These are phyloP conservation scores for Casaregolazyma suthepensis DNA, from an alignment of 1,139 yeast species.

Conservation along the genomic window DNA sequence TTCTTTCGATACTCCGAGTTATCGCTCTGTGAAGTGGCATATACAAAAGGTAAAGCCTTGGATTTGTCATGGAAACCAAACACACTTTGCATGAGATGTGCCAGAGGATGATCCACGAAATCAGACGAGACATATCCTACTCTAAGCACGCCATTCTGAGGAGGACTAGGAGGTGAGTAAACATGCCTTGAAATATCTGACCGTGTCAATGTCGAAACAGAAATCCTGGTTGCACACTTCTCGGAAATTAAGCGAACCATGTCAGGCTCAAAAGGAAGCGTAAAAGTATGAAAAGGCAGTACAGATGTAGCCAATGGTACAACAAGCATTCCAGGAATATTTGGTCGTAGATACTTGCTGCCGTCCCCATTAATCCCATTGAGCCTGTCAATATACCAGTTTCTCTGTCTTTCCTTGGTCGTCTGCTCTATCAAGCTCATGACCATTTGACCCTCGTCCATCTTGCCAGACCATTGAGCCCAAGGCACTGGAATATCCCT, in stretches of 20 bases:
- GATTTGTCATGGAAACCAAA: slow-evolving; percentile 29
- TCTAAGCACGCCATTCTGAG: slow-evolving; percentile 21
- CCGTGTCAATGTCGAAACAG: slow-evolving; percentile 24
- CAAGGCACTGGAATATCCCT: slow-evolving; percentile 17
- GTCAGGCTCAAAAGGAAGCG: slow-evolving; percentile 26
- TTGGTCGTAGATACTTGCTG: slow-evolving; percentile 23
- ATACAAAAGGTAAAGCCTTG: slow-evolving; percentile 27
- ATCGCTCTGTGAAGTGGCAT: slow-evolving; percentile 30
- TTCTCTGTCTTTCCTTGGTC: slow-evolving; percentile 25
- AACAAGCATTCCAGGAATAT: slow-evolving; percentile 27
- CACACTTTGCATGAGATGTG: slow-evolving; percentile 34
- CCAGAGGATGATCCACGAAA: slow-evolving; percentile 32
- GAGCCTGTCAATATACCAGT: slow-evolving; percentile 28
- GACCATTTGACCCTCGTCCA: slow-evolving; percentile 28
- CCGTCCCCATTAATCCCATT: slow-evolving; percentile 12
- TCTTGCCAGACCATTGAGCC: slow-evolving; percentile 14
- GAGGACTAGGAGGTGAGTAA: slow-evolving; percentile 31
- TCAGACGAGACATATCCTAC: slow-evolving; percentile 35
- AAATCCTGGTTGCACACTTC: slow-evolving; percentile 28
- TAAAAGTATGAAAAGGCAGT: slow-evolving; percentile 33
- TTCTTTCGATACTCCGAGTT: slow-evolving; percentile 27
- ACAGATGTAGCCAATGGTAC: slow-evolving; percentile 30
- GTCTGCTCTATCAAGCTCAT: slow-evolving; percentile 26
- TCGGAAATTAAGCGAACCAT: slow-evolving; percentile 29
- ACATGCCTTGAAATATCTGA: slow-evolving; percentile 30